Conservation (phyloP, 2,329 filamentous ascomycete genomes). For the Pseudogymnoascus sp. region DNA sequence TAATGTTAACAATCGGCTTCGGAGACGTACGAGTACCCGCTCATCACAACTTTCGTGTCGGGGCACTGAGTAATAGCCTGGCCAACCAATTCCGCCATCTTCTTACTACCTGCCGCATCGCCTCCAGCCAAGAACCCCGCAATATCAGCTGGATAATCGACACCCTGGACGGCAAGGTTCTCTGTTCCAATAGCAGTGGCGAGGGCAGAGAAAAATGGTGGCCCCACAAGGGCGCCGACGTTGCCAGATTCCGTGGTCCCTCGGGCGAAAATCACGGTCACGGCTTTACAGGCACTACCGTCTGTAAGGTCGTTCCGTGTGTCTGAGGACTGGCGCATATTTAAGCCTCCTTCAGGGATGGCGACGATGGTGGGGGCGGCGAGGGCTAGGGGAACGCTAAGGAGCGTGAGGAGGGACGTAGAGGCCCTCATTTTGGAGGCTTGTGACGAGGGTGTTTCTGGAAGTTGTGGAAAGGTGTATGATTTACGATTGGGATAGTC, state of each 20-base stretch:
- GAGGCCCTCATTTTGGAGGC: conserved; percentile 1
- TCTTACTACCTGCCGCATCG: conserved; percentile 34
- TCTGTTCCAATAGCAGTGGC: conserved; percentile 32
- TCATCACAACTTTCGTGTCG: conserved; percentile 19
- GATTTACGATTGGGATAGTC: background rate
- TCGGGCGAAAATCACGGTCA: conserved; percentile 48
- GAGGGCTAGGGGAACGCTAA: background rate
- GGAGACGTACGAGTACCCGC: conserved; percentile 17
- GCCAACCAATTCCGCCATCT: conserved; percentile 28
- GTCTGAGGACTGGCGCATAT: conserved; percentile 1
- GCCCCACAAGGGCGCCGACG: conserved; percentile 41
- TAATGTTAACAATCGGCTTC: background rate
- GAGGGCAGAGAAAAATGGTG: conserved; percentile 41
- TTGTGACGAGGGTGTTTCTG: background rate
- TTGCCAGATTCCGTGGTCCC: conserved; percentile 45
- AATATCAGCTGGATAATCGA: conserved; percentile 41
- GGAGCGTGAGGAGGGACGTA: background rate
- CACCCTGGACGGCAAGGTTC: conserved; percentile 43
- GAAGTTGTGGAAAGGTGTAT: background rate
- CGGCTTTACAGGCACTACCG: conserved; percentile 32
- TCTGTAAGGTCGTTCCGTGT: conserved; percentile 19
- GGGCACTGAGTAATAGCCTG: conserved; percentile 17
- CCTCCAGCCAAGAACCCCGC: conserved; percentile 38
- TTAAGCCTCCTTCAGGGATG: background rate
- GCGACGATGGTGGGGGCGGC: background rate